Evolutionary conservation across 2,329 filamentous ascomycete genomes (phyloP).

Genomic region (Clonostachys rhizophaga): DNA sequence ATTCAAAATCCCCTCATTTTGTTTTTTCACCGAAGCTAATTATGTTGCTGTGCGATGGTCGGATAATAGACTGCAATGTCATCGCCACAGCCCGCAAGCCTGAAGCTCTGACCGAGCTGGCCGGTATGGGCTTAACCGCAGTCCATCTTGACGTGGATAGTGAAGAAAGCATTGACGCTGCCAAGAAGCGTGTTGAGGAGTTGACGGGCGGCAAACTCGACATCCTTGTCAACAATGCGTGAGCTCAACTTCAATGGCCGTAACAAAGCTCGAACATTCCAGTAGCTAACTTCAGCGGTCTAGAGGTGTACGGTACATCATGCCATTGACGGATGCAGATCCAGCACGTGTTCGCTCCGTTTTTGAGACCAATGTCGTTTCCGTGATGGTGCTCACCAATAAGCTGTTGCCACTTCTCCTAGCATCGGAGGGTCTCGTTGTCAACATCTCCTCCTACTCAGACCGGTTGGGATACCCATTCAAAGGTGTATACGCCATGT

Average conservation of each 20-base stretch:
- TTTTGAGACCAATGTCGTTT: slow-evolving; percentile 54
- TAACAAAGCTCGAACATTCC: too few relatives aligned
- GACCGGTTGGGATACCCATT: slow-evolving; percentile 48
- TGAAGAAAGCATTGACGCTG: slow-evolving; percentile 19
- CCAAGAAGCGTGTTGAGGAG: slow-evolving; percentile 20
- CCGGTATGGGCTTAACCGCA: slow-evolving; percentile 6
- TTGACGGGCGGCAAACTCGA: slow-evolving; percentile 31
- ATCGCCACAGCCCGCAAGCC: slow-evolving; percentile 10
- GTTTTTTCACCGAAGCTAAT: too few relatives aligned
- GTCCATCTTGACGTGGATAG: slow-evolving; percentile 34
- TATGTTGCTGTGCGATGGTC: too few relatives aligned
- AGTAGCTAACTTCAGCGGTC: too few relatives aligned
- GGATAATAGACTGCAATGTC: slow-evolving; percentile 4
- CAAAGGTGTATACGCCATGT: slow-evolving; percentile 46
- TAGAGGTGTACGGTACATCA: slow-evolving; percentile 46
- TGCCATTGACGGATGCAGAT: slow-evolving; percentile 46
- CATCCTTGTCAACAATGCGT: slow-evolving; percentile 35
- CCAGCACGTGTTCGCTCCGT: slow-evolving; percentile 46
- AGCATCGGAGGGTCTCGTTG: slow-evolving; percentile 41
- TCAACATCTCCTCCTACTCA: slow-evolving; percentile 51
- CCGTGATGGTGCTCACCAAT: slow-evolving; percentile 50
- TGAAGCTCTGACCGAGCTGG: slow-evolving; percentile 7
- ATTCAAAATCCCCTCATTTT: too few relatives aligned
- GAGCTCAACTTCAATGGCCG: background rate
- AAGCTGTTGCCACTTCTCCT: slow-evolving; percentile 45